phyloP scores from a whole-genome alignment of 257 asterid species.

The Orobanche coerulescens region DNA sequence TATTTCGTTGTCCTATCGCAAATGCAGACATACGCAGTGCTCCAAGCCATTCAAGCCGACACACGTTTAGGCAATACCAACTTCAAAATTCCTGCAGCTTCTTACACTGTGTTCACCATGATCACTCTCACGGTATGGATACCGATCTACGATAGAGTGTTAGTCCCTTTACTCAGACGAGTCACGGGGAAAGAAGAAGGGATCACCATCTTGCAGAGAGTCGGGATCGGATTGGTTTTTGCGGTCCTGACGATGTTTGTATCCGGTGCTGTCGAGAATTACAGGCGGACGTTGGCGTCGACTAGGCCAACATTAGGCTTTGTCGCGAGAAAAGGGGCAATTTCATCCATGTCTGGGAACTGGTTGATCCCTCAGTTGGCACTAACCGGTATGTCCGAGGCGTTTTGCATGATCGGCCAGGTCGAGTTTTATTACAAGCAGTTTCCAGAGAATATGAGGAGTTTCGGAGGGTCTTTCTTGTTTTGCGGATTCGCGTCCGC shows the following conservation, averaged over 20 bases:
- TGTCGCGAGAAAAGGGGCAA: constrained; percentile 14
- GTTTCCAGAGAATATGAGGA: constrained; percentile 33
- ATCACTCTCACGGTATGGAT: not conserved
- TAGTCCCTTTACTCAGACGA: not conserved
- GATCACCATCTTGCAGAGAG: not conserved
- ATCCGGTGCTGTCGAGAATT: not conserved
- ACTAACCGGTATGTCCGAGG: constrained; percentile 25
- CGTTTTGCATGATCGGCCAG: constrained; percentile 21
- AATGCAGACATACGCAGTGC: not conserved
- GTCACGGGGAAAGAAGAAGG: not conserved
- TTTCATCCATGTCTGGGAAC: constrained; percentile 28
- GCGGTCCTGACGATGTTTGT: not conserved
- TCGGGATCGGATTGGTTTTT: not conserved
- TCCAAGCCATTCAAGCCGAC: not conserved
- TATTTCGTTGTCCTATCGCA: not conserved
- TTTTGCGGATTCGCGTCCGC: constrained; percentile 23
- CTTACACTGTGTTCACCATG: not conserved
- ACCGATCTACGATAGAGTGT: not conserved
- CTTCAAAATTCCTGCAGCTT: not conserved
- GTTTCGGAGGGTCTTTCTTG: constrained; percentile 23
- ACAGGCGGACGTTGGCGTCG: not conserved
- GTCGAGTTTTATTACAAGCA: constrained; percentile 30
- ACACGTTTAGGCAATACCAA: not conserved
- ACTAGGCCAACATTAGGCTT: constrained; percentile 19
- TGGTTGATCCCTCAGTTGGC: constrained; percentile 30